Conservation (phyloP, 352 stramenopile species). For the Elongisporangium undulatum region DNA sequence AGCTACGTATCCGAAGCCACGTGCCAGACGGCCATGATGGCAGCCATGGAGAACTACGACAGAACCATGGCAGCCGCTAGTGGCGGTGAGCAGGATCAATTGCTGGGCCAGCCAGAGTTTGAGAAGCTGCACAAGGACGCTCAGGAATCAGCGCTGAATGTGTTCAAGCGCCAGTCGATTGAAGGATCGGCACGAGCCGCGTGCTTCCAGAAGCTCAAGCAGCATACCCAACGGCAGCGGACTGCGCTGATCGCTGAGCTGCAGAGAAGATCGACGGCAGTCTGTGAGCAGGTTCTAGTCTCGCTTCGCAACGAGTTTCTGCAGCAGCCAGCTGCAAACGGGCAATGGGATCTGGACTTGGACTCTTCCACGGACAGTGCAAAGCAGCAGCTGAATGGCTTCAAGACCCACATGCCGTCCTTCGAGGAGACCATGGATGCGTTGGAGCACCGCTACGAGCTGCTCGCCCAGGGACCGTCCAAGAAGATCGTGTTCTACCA, state of each 20-base stretch:
- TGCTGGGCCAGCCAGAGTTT: conserved; percentile 68
- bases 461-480: conserved; percentile 47
- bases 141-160: conserved; percentile 55
- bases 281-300: conserved; percentile 45
- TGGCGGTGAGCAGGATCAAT: conserved; percentile 2
- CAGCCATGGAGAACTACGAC: conserved; percentile 59
- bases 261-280: conserved; percentile 49
- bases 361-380: conserved; percentile 14
- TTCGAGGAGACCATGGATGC: conserved; percentile 38
- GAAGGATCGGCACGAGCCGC: conserved; percentile 48
- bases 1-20: conserved; percentile 80
- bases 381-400: conserved; percentile 13
- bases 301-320: conserved; percentile 33
- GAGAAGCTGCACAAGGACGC: conserved; percentile 70
- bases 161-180: conserved; percentile 70
- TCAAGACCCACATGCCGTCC: not conserved
- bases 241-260: conserved; percentile 43
- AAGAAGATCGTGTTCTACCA: conserved; percentile 68
- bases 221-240: conserved; percentile 60
- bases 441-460: conserved; percentile 56
- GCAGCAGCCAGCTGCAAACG: conserved; percentile 27
- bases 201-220: conserved; percentile 78
- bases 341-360: conserved; percentile 33
- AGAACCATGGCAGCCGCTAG: conserved; percentile 28
- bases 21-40: conserved; percentile 50